Base-by-base conservation (phyloP, 2,329 filamentous ascomycete species). In the Exophiala viscosa region DNA sequence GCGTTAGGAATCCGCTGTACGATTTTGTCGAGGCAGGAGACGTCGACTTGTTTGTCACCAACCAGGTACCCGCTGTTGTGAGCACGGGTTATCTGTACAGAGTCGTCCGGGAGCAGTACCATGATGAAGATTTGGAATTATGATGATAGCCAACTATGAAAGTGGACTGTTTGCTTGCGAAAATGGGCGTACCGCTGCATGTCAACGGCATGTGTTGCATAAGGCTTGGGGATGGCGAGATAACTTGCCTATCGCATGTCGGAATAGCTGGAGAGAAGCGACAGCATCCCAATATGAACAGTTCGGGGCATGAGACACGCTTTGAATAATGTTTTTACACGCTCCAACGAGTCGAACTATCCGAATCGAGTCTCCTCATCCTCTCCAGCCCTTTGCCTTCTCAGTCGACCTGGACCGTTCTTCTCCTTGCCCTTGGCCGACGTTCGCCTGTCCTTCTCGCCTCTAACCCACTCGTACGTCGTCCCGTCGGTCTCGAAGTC, bases 41-140 rank as follows among this genome's bases (percentile, higher is more conserved):
- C 13, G 80, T 93, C 34, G 85, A 90, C 69, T 80, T 88, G 31
- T 93, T 93, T 66, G 86, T 93, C 59, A 91, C 88, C 17, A 93
- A 95, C 60, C 70, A 87, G 60, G 82, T 83, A 43, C 82, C 80
- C 10, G 80, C 83, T 69, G 81, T 82, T 14, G 82, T 82, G 35
- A 82, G 79, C 50, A 51, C 53, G 4, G 55, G 57, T 4, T 85
- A 82, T 67, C 72, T 86, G 14, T 85, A 85, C 66, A 73, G 81
- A 48, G 83, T 85, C 54, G 80, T 86, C 31, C 79, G 79, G 28
- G 83, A 86, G 62, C 83, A 86, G 66, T 86, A 86, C 65, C 75
- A 79, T 18, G 73, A 75, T 48, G 82, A 85, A 64, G 83, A 86
- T 65, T 77, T 83, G 51, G 79, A 58, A 23, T 45, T 58, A 5